Percentiles rank a stretch among this genome's conserved stretches.
Conservation (phyloP, 208 protist genomes). For the Vickermania ingenoplastis region DNA sequence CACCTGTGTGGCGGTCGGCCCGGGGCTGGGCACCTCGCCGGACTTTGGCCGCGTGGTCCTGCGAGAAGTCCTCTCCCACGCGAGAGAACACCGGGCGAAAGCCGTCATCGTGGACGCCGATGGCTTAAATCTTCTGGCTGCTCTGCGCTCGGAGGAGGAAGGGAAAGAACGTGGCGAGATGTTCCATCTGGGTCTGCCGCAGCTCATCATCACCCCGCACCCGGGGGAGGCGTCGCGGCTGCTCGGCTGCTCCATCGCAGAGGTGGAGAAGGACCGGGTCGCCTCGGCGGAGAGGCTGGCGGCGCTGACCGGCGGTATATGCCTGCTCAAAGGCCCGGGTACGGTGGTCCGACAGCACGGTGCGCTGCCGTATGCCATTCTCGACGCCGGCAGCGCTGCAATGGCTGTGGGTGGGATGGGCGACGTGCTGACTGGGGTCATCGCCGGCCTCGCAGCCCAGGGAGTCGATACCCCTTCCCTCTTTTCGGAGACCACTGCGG, state of each 20-base stretch:
- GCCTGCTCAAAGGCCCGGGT: constrained; percentile 72
- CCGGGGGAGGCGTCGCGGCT: constrained; percentile 64
- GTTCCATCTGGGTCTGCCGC: constrained; percentile 14
- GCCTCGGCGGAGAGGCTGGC: constrained; percentile 29
- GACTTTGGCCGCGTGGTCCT: constrained; percentile 22
- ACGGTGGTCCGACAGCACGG: constrained; percentile 31
- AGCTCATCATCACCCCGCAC: constrained; percentile 71
- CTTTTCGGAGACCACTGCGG: not conserved
- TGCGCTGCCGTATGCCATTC: constrained; percentile 19
- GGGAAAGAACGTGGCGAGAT: not conserved
- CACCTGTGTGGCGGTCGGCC: constrained; percentile 46
- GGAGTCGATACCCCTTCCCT: not conserved
- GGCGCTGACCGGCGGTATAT: constrained; percentile 33
- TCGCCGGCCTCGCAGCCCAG: constrained; percentile 50
- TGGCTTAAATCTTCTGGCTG: constrained; percentile 43
- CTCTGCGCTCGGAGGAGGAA: constrained; percentile 1
- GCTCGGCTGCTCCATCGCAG: constrained; percentile 32
- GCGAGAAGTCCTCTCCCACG: constrained; percentile 18
- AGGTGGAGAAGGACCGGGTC: constrained; percentile 68
- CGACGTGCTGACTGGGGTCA: constrained; percentile 65
- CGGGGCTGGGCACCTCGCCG: constrained; percentile 38
- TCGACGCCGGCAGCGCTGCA: constrained; percentile 75
- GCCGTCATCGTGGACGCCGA: constrained; percentile 65
- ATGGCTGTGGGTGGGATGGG: constrained; percentile 82
- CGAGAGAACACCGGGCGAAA: constrained; percentile 22